Percentiles rank a stretch among this genome's conserved stretches.
Conservation (phyloP, 2,329 filamentous ascomycete species). For the Thelonectria rubi region DNA sequence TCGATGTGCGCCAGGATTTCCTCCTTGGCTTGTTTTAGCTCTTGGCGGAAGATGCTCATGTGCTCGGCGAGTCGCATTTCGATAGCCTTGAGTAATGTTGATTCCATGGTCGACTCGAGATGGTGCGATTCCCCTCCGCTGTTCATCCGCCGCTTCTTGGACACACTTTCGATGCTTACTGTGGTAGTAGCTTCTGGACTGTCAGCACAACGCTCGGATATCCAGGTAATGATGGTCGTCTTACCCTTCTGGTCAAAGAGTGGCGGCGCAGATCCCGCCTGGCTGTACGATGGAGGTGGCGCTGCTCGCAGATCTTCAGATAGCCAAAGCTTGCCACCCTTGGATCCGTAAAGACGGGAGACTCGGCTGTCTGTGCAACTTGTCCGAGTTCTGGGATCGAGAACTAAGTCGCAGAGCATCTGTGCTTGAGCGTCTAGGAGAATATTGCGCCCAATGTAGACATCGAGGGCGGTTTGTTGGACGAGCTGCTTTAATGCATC, state of each 20-base stretch:
- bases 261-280: background rate
- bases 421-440: constrained; percentile 1
- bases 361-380: background rate
- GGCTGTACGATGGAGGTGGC: background rate
- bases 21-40: background rate
- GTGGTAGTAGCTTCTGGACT: constrained; percentile 1
- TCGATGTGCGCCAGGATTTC: constrained; percentile 2
- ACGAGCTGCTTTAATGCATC: constrained; percentile 7
- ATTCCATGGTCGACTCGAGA: background rate
- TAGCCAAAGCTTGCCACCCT: background rate
- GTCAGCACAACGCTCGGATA: background rate
- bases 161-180: background rate
- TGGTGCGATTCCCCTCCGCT: background rate
- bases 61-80: background rate
- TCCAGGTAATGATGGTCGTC: background rate
- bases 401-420: background rate
- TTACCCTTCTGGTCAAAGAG: background rate
- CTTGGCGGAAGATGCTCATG: background rate
- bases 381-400: background rate
- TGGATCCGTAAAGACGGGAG: background rate
- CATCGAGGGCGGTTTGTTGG: background rate
- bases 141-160: background rate
- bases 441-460: background rate
- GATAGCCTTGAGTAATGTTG: background rate
- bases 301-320: background rate